Evolutionary conservation across 441 rosid species (phyloP).

Genomic region (Brassica hybrid): DNA sequence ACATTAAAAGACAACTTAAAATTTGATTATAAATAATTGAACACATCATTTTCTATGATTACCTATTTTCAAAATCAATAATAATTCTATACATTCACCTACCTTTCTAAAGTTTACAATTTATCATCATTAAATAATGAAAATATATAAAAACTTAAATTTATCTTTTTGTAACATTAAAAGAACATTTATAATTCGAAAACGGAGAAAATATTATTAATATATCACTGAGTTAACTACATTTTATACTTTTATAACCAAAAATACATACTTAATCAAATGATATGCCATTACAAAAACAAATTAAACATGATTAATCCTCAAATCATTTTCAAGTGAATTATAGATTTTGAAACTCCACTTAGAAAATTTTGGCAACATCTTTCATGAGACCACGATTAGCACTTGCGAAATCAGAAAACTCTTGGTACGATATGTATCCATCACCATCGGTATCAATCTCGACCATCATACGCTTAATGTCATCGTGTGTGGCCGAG

Average conservation of each 20-base stretch:
- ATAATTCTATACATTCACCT: background rate
- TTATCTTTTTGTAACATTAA: background rate
- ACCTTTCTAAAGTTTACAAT: background rate
- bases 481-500: slow-evolving; percentile 58
- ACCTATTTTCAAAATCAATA: background rate
- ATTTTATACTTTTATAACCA: background rate
- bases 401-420: slow-evolving; percentile 63
- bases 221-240: background rate
- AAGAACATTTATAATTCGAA: background rate
- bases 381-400: slow-evolving; percentile 82
- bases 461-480: slow-evolving; percentile 85
- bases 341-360: background rate
- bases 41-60: background rate
- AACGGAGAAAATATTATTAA: background rate
- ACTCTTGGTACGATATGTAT: slow-evolving; percentile 70
- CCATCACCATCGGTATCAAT: slow-evolving; percentile 91
- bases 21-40: background rate
- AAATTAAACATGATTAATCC: slow-evolving; percentile 22
- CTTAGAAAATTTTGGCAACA: slow-evolving; percentile 74
- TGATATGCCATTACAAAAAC: slow-evolving; percentile 34
- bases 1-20: background rate
- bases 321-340: slow-evolving; percentile 3
- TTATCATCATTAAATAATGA: background rate
- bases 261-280: slow-evolving; percentile 27
- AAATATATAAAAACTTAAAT: background rate